Evolutionary conservation across 192 early-diverging fungal genomes (phyloP).

Genomic region (Coemansia guatemalensis): DNA sequence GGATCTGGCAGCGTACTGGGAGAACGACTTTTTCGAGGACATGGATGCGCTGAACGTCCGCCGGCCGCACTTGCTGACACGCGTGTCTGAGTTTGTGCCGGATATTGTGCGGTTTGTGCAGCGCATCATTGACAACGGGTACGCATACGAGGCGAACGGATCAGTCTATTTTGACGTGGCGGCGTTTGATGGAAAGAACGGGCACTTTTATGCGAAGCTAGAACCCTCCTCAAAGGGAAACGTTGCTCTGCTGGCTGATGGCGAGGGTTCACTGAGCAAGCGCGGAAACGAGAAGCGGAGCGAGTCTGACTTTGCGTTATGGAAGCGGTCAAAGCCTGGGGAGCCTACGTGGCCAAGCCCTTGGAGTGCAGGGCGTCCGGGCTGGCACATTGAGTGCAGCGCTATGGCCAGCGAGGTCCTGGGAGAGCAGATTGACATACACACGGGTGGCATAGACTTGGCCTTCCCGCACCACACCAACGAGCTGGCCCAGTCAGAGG

Average conservation of each 20-base stretch:
- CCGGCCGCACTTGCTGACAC: conserved; percentile 83
- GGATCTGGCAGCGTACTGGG: conserved; percentile 91
- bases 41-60: conserved; percentile 90
- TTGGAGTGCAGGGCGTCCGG: conserved; percentile 92
- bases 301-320: conserved; percentile 90
- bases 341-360: conserved; percentile 94
- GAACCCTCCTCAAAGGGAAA: conserved; percentile 88
- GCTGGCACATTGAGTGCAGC: conserved; percentile 99
- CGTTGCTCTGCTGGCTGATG: conserved; percentile 72
- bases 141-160: conserved; percentile 76
- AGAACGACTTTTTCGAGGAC: conserved; percentile 88
- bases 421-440: conserved; percentile 88
- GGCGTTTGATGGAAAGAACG: conserved; percentile 73
- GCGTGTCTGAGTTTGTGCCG: conserved; percentile 95
- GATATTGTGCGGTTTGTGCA: conserved; percentile 91
- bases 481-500: conserved; percentile 95
- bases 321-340: conserved; percentile 92
- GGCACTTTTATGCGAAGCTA: conserved; percentile 93
- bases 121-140: conserved; percentile 93
- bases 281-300: conserved; percentile 67
- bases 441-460: conserved; percentile 93
- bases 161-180: conserved; percentile 96
- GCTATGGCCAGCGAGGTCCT: conserved; percentile 95
- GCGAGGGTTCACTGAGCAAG: conserved; percentile 82
- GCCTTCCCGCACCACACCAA: conserved; percentile 99